phyloP scores from a whole-genome alignment of 371 early-diverging fungal genomes.

The Circinella umbellata region DNA sequence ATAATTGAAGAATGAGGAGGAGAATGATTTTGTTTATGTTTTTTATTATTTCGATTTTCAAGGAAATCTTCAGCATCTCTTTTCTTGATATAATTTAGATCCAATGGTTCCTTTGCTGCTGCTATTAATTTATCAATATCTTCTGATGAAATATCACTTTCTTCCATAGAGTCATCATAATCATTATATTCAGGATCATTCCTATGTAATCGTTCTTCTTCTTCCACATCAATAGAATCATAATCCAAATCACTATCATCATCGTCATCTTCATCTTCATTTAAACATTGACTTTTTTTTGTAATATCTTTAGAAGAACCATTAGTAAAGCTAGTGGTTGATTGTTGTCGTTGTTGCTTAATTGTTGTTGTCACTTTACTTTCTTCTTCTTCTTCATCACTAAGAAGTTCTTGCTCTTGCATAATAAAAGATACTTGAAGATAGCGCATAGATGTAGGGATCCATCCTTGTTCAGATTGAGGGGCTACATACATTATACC shows the following conservation, averaged over 20 bases:
- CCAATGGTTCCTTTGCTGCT: background rate
- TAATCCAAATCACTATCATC: background rate
- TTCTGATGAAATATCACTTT: background rate
- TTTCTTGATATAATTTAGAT: background rate
- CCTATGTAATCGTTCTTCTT: background rate
- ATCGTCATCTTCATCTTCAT: background rate
- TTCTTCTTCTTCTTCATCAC: background rate
- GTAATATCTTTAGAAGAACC: background rate
- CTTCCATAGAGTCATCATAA: background rate
- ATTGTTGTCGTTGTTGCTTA: background rate
- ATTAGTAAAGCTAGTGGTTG: background rate
- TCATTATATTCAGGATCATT: background rate
- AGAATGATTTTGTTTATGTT: background rate
- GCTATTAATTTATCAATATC: background rate
- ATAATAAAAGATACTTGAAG: slow-evolving; percentile 12
- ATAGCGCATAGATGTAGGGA: background rate
- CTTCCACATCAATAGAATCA: background rate
- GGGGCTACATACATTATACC: slow-evolving; percentile 3
- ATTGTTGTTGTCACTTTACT: background rate
- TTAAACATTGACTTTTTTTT: background rate
- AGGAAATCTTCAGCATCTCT: background rate
- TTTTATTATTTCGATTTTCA: background rate
- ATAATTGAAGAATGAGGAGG: no score
- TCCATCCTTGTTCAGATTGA: slow-evolving; percentile 11
- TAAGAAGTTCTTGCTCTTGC: slow-evolving; percentile 5